These are phyloP conservation scores for Beauveria bassiana DNA, from an alignment of 2,329 filamentous ascomycete species.

Conservation along the genomic window DNA sequence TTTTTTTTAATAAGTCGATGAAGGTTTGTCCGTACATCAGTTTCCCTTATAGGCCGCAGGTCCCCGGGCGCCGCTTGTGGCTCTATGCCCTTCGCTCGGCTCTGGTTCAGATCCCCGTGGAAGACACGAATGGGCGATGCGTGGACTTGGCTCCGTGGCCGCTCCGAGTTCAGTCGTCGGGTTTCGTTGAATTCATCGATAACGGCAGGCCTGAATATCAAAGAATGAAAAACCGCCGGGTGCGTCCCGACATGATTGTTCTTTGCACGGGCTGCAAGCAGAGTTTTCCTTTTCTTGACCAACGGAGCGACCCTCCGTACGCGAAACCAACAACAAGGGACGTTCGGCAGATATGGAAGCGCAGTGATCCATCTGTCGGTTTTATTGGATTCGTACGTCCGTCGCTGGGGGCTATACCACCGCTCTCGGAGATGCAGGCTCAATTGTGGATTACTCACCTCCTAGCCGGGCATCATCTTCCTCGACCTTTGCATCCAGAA, in stretches of 20 bases:
- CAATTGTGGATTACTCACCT: constrained; percentile 35
- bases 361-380: constrained; percentile 28
- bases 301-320: constrained; percentile 18
- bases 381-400: constrained; percentile 40
- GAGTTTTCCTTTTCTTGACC: constrained; percentile 30
- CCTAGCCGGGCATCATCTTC: constrained; percentile 17
- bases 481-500: constrained; percentile 14
- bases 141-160: constrained; percentile 39
- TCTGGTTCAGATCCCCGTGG: constrained; percentile 27
- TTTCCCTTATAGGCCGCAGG: constrained; percentile 20
- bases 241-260: constrained; percentile 35
- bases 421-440: constrained; percentile 37
- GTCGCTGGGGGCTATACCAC: constrained; percentile 35
- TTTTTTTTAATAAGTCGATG: constrained; percentile 33
- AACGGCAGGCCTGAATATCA: constrained; percentile 23
- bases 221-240: constrained; percentile 19
- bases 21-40: constrained; percentile 30
- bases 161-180: constrained; percentile 22
- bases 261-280: constrained; percentile 38
- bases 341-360: constrained; percentile 42
- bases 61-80: constrained; percentile 16
- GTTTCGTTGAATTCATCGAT: constrained; percentile 27
- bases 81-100: constrained; percentile 23
- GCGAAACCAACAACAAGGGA: constrained; percentile 38
- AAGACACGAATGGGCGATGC: constrained; percentile 24